phyloP scores from a whole-genome alignment of 768 basidiomycete genomes.

The Mycena crocata region DNA sequence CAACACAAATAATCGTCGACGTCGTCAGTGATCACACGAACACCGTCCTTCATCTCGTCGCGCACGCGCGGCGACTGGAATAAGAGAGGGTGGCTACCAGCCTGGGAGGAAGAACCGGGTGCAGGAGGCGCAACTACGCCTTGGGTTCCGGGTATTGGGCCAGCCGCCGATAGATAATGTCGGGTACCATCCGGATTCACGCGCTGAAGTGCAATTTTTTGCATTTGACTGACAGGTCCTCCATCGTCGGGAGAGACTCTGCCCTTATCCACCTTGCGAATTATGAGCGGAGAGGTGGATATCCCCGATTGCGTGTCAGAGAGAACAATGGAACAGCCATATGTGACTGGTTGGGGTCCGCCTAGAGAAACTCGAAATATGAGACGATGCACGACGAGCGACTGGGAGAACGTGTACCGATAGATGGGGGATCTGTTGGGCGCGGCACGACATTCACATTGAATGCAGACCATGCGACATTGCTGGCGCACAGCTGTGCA shows the following conservation, averaged over 20 bases:
- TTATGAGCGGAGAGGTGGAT: slow-evolving; percentile 85
- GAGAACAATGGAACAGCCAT: slow-evolving; percentile 89
- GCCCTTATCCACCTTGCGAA: slow-evolving; percentile 94
- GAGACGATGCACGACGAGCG: slow-evolving; percentile 49
- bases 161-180: slow-evolving; percentile 91
- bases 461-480: slow-evolving; percentile 93
- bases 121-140: slow-evolving; percentile 76
- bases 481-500: slow-evolving; percentile 87
- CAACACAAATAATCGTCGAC: slow-evolving; percentile 96
- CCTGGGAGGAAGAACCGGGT: slow-evolving; percentile 79
- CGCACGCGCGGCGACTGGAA: slow-evolving; percentile 85
- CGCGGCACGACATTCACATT: slow-evolving; percentile 90
- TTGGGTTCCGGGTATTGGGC: slow-evolving; percentile 83
- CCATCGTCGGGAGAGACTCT: slow-evolving; percentile 88
- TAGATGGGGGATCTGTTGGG: slow-evolving; percentile 70
- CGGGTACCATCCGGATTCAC: slow-evolving; percentile 85
- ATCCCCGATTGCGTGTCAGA: slow-evolving; percentile 89
- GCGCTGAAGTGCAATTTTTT: slow-evolving; percentile 92
- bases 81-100: slow-evolving; percentile 83
- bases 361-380: slow-evolving; percentile 56
- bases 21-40: slow-evolving; percentile 82
- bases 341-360: slow-evolving; percentile 88
- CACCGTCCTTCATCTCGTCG: slow-evolving; percentile 85
- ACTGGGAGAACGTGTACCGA: slow-evolving; percentile 77
- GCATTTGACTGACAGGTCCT: slow-evolving; percentile 95